phyloP scores from a whole-genome alignment of 2,329 filamentous ascomycete genomes.

The Sphaerulina populicola region DNA sequence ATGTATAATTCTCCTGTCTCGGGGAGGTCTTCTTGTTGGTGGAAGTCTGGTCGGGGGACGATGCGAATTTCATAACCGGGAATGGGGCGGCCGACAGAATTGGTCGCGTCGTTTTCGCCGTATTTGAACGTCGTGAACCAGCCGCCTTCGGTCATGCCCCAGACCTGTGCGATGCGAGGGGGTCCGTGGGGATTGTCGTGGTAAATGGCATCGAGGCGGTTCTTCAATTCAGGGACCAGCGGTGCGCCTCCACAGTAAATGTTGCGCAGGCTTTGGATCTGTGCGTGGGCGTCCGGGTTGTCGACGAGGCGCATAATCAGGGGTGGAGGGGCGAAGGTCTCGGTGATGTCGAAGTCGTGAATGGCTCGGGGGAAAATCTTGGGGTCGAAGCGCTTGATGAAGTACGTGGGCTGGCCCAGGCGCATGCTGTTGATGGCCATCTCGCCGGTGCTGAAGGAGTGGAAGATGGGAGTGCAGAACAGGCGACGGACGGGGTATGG shows the following conservation, averaged over 20 bases:
- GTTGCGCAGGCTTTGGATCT: slow-evolving; percentile 38
- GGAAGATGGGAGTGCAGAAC: slow-evolving; percentile 47
- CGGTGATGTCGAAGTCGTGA: slow-evolving; percentile 39
- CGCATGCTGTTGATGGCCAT: slow-evolving; percentile 42
- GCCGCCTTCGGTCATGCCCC: slow-evolving; percentile 48
- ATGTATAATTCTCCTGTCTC: slow-evolving; percentile 39
- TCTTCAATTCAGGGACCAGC: slow-evolving; percentile 38
- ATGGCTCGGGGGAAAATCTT: slow-evolving; percentile 30
- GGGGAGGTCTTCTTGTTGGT: slow-evolving; percentile 7
- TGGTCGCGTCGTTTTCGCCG: slow-evolving; percentile 36
- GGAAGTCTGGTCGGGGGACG: slow-evolving; percentile 6
- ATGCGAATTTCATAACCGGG: slow-evolving; percentile 36
- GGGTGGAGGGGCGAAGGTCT: slow-evolving; percentile 43
- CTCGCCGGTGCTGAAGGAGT: slow-evolving; percentile 44
- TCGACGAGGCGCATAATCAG: slow-evolving; percentile 32
- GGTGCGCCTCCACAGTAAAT: slow-evolving; percentile 45
- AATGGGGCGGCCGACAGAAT: slow-evolving; percentile 42
- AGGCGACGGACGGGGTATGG: slow-evolving; percentile 37
- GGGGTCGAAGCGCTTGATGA: slow-evolving; percentile 44
- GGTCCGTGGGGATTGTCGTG: slow-evolving; percentile 27
- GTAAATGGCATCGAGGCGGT: slow-evolving; percentile 37
- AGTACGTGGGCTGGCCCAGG: slow-evolving; percentile 41
- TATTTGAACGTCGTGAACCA: slow-evolving; percentile 40
- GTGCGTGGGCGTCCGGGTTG: slow-evolving; percentile 29
- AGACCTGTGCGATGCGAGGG: slow-evolving; percentile 43